Evolutionary conservation across 1,139 yeast genomes (phyloP).

Genomic region (Candida gigantensis): DNA sequence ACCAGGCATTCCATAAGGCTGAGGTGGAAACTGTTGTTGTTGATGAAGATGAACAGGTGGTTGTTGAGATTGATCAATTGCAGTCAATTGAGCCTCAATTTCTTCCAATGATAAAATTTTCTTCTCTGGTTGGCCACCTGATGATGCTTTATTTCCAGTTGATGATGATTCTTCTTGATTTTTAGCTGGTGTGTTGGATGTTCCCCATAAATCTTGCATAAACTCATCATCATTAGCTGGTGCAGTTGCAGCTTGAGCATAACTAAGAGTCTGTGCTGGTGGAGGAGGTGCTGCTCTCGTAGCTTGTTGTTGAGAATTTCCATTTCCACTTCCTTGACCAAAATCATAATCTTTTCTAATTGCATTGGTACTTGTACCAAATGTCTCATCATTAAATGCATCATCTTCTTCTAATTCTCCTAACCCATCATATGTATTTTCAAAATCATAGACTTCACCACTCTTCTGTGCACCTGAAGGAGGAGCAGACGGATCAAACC

Average conservation of each 20-base stretch:
- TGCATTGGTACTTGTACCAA: conserved; percentile 58
- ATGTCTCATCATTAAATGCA: conserved; percentile 84
- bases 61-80: conserved; percentile 37
- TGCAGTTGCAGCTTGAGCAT: conserved; percentile 57
- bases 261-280: conserved; percentile 43
- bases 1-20: conserved; percentile 38
- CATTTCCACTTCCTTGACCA: conserved; percentile 51
- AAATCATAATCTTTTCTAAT: conserved; percentile 78
- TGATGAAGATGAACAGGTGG: conserved; percentile 18
- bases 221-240: conserved; percentile 48
- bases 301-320: conserved; percentile 24
- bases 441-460: conserved; percentile 61
- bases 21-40: conserved; percentile 25
- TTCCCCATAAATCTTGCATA: conserved; percentile 53
- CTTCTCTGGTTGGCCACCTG: conserved; percentile 27
- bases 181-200: conserved; percentile 33
- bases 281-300: conserved; percentile 16
- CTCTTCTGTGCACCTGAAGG: conserved; percentile 22
- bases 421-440: conserved; percentile 80
- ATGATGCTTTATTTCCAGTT: conserved; percentile 12
- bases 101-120: conserved; percentile 70
- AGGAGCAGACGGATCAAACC: conserved; percentile 52
- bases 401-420: conserved; percentile 79
- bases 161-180: conserved; percentile 17
- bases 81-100: conserved; percentile 70